phyloP scores from a whole-genome alignment of 495 filamentous ascomycete genomes.

The Podospora didyma region DNA sequence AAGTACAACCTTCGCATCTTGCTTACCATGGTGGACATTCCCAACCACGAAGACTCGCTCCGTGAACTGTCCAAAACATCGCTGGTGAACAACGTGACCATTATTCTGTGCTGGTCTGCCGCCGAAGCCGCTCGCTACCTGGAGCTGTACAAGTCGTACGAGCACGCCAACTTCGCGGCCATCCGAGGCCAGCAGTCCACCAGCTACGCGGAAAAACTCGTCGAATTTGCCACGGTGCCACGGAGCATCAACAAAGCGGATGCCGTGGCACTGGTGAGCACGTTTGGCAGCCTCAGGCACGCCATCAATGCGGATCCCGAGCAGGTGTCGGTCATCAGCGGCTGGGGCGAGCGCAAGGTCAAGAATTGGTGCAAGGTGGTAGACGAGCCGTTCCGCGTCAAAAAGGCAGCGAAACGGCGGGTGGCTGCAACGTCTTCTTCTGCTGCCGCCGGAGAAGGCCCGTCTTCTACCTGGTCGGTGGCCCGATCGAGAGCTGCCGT shows the following conservation, averaged over 20 bases:
- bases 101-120: slow-evolving; percentile 91
- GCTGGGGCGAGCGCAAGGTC: slow-evolving; percentile 96
- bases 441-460: background rate
- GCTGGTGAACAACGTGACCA: slow-evolving; percentile 83
- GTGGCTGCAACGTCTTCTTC: background rate
- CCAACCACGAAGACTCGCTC: slow-evolving; percentile 71
- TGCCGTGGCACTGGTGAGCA: slow-evolving; percentile 77
- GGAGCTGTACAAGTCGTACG: slow-evolving; percentile 88
- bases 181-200: slow-evolving; percentile 81
- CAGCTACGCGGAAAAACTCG: slow-evolving; percentile 77
- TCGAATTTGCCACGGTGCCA: slow-evolving; percentile 91
- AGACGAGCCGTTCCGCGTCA: slow-evolving; percentile 75
- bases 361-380: slow-evolving; percentile 76
- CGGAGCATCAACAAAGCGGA: slow-evolving; percentile 92
- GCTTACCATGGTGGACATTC: slow-evolving; percentile 88
- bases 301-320: slow-evolving; percentile 87
- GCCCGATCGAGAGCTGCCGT: slow-evolving; percentile 4
- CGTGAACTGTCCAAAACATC: slow-evolving; percentile 80
- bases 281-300: slow-evolving; percentile 80
- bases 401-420: slow-evolving; percentile 56
- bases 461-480: background rate
- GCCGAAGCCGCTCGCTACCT: slow-evolving; percentile 90
- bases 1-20: slow-evolving; percentile 83
- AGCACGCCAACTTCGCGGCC: slow-evolving; percentile 73
- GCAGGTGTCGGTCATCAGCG: slow-evolving; percentile 72